phyloP scores from a whole-genome alignment of 164 flowering plant species.

The Cinnamomum chago region DNA sequence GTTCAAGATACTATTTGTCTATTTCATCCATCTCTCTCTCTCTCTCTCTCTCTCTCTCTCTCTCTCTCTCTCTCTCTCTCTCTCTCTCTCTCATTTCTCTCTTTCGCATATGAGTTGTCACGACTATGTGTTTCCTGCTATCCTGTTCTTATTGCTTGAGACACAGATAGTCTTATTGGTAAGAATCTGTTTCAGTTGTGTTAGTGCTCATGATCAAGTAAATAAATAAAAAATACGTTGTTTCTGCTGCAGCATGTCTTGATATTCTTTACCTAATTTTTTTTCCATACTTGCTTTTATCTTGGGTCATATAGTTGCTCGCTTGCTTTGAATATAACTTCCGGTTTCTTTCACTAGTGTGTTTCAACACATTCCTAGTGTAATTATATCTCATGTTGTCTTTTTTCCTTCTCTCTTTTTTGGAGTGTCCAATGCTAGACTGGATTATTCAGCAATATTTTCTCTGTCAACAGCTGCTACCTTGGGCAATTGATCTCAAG shows the following conservation, averaged over 20 bases:
- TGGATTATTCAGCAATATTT: conserved; percentile 4
- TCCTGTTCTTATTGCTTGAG: too few species aligned
- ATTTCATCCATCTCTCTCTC: too few species aligned
- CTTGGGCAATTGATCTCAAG: conserved; percentile 73
- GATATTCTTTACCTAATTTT: not conserved
- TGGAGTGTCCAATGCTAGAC: not conserved
- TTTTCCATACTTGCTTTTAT: conserved; percentile 1
- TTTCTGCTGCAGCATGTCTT: not conserved
- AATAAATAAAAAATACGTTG: too few species aligned
- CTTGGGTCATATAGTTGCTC: not conserved
- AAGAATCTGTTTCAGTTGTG: too few species aligned
- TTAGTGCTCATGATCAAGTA: too few species aligned
- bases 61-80: too few species aligned
- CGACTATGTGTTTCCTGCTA: too few species aligned
- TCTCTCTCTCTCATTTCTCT: too few species aligned
- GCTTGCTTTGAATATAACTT: not conserved
- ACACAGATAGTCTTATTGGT: too few species aligned
- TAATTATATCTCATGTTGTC: not conserved
- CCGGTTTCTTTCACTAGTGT: not conserved
- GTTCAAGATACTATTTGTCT: too few species aligned
- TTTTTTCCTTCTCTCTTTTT: not conserved
- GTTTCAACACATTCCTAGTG: not conserved
- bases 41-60: too few species aligned
- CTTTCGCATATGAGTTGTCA: too few species aligned
- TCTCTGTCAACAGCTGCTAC: conserved; percentile 41